Percentiles rank a stretch among this genome's conserved stretches.
Evolutionary conservation across 1,284 basidiomycete genomes (phyloP).

Genomic region (Moesziomyces antarcticus): DNA sequence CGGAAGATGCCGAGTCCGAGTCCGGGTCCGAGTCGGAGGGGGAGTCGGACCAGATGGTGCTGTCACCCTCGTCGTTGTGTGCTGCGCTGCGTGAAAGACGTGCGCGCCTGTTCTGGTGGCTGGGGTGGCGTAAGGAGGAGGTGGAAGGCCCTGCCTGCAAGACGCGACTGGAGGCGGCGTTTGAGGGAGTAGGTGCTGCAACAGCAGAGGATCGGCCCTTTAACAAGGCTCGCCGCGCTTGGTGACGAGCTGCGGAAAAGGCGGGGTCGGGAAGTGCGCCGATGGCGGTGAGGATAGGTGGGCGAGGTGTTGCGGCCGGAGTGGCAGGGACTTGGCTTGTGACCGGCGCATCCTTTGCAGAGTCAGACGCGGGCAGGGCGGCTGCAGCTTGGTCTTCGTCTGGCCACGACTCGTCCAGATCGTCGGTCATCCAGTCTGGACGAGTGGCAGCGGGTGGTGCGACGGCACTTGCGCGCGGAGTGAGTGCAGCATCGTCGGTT

Average conservation of each 20-base stretch:
- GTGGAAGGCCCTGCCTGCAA: constrained; percentile 40
- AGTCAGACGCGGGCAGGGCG: constrained; percentile 1
- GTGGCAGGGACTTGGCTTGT: constrained; percentile 4
- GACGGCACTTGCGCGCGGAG: background rate
- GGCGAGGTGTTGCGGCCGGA: constrained; percentile 13
- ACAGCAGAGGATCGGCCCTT: constrained; percentile 12
- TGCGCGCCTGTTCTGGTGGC: constrained; percentile 26
- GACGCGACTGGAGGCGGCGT: background rate
- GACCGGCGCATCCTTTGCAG: background rate
- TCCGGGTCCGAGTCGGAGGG: constrained; percentile 28
- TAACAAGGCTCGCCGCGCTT: constrained; percentile 41
- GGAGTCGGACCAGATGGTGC: constrained; percentile 45
- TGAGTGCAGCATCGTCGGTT: background rate
- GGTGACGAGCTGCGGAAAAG: constrained; percentile 42
- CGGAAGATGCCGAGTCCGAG: constrained; percentile 16
- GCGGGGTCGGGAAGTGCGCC: constrained; percentile 30
- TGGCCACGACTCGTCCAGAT: constrained; percentile 50
- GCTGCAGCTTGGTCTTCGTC: constrained; percentile 15
- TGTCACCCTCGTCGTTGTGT: constrained; percentile 36
- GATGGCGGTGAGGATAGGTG: constrained; percentile 1
- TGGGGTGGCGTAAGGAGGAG: constrained; percentile 36
- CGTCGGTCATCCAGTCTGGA: constrained; percentile 52
- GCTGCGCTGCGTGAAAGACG: constrained; percentile 9
- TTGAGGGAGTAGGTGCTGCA: constrained; percentile 15
- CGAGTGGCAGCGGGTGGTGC: constrained; percentile 2